Base-by-base conservation (phyloP, 345 rosid species). In the Mallotus nudiflorus region DNA sequence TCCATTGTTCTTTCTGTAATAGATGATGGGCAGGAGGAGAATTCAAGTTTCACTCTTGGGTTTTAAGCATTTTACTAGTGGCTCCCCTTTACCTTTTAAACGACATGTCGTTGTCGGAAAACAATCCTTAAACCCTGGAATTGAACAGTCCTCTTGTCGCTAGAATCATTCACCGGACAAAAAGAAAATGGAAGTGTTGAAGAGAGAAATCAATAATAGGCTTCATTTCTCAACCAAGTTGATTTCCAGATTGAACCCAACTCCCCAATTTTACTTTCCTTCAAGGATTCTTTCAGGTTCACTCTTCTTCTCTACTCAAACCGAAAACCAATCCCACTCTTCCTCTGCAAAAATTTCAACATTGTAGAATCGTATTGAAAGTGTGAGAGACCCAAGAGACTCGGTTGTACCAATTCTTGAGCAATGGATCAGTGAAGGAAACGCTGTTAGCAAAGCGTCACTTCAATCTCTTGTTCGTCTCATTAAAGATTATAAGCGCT, bases 351-450 rank as follows among this genome's bases (percentile, higher is more conserved):
- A 25, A 7, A 42, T 25, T 13, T 31, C 16, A 22, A 16, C 12
- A 6, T 59, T 75, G 0, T 65, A 1, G 20, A 24, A 66, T 24
- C 64, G 66, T 33, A 54, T 81, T 44, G 29, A 27, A 29, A 2
- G 7, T 15, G 18, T 65, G 22, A 51, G n/a, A n/a, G n/a, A 71
- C 65, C 77, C 77, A 0, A 64, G 13, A 35, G 24, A 20, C 58
- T 71, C 79, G 0, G 57, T 81, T 10, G 19, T 51, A 15, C 75
- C 77, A 10, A 62, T 65, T 14, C 77, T 77, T 22, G 72, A 81
- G 6, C 62, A 74, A 74, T 77, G 80, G 84, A 46, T 71, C 49
- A 29, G 25, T 48, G 80, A 69, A 31, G 77, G 77, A 31, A 63
- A 66, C 54, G 20, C 39, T 6, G 27, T 67, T n/a, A 7, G 13